These are phyloP conservation scores for Didymella segeticola DNA, from an alignment of 2,329 filamentous ascomycete species.

Conservation along the genomic window DNA sequence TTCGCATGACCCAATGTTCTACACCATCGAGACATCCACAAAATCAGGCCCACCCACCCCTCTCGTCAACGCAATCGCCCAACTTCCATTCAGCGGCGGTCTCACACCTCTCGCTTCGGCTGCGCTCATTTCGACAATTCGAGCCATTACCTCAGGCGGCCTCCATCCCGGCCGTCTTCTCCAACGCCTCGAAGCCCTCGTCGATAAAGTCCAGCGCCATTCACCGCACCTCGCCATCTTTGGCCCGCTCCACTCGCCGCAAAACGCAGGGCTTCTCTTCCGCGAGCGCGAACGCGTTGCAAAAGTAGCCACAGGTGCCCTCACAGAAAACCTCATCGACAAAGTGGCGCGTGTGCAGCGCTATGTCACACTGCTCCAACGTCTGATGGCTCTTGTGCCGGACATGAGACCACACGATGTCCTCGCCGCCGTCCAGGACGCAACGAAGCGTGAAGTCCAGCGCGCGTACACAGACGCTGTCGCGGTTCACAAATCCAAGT, in stretches of 20 bases:
- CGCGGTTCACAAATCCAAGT: conserved; percentile 1
- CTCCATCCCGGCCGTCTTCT: conserved; percentile 38
- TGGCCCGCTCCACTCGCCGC: conserved; percentile 35
- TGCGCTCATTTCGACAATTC: conserved; percentile 32
- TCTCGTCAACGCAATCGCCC: conserved; percentile 36
- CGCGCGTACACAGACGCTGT: conserved; percentile 33
- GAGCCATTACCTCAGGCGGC: conserved; percentile 38
- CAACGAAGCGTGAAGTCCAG: conserved; percentile 29
- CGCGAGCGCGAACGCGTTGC: conserved; percentile 39
- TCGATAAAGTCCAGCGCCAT: conserved; percentile 43
- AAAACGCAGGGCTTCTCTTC: conserved; percentile 33
- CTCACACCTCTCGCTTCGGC: conserved; percentile 33
- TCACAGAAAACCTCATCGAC: conserved; percentile 29
- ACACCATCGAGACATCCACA: conserved; percentile 26
- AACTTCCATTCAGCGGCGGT: conserved; percentile 38
- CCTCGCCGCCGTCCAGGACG: conserved; percentile 27
- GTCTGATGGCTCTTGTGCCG: conserved; percentile 38
- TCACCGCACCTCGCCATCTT: conserved; percentile 36
- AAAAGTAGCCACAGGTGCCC: conserved; percentile 25
- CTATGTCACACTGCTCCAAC: conserved; percentile 38
- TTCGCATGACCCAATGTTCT: conserved; percentile 26
- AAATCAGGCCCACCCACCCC: conserved; percentile 22
- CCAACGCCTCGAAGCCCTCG: conserved; percentile 43
- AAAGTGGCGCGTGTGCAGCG: conserved; percentile 39
- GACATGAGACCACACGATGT: conserved; percentile 30